A percentile compares a stretch with the other conserved stretches of the same genome.
These are phyloP conservation scores for Candida sonorensis DNA, from an alignment of 805 yeast genomes.

Conservation along the genomic window DNA sequence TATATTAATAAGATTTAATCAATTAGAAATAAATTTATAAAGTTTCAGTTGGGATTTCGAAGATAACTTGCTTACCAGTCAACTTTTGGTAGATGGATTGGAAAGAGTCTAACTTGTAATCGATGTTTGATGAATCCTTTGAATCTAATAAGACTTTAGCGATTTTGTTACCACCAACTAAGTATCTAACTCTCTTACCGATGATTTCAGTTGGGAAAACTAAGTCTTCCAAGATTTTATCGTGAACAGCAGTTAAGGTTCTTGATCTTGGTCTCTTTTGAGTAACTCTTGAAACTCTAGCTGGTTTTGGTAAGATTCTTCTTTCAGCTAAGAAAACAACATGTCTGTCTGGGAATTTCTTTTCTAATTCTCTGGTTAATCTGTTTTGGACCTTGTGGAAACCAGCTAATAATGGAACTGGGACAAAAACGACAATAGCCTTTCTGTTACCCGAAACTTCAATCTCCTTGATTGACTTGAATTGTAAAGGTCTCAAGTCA, in stretches of 20 bases:
- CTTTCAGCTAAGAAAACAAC: slow-evolving; percentile 99
- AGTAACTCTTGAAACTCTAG: slow-evolving; percentile 85
- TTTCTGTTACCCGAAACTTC: slow-evolving; percentile 98
- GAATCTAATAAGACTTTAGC: slow-evolving; percentile 97
- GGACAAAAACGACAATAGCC: slow-evolving; percentile 97
- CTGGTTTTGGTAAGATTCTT: slow-evolving; percentile 98
- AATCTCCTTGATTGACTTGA: slow-evolving; percentile 97
- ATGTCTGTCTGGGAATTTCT: slow-evolving; percentile 99
- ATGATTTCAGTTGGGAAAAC: slow-evolving; percentile 99
- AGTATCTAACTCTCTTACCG: slow-evolving; percentile 99
- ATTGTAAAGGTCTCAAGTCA: slow-evolving; percentile 96
- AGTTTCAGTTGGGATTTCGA: slow-evolving; percentile 74
- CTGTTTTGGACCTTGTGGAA: slow-evolving; percentile 97
- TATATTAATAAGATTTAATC: no score
- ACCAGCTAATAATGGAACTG: slow-evolving; percentile 86
- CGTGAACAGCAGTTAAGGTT: slow-evolving; percentile 98
- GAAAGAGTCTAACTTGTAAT: slow-evolving; percentile 99
- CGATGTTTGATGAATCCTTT: slow-evolving; percentile 94
- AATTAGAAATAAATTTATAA: slow-evolving; percentile 32
- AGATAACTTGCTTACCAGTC: slow-evolving; percentile 99
- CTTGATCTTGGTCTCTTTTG: slow-evolving; percentile 99
- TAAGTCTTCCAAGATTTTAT: slow-evolving; percentile 96
- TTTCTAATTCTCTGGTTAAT: slow-evolving; percentile 98
- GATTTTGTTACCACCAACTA: slow-evolving; percentile 97
- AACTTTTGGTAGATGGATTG: slow-evolving; percentile 97